Conservation (phyloP, 2,329 filamentous ascomycete species). For the Colletotrichum phormii region DNA sequence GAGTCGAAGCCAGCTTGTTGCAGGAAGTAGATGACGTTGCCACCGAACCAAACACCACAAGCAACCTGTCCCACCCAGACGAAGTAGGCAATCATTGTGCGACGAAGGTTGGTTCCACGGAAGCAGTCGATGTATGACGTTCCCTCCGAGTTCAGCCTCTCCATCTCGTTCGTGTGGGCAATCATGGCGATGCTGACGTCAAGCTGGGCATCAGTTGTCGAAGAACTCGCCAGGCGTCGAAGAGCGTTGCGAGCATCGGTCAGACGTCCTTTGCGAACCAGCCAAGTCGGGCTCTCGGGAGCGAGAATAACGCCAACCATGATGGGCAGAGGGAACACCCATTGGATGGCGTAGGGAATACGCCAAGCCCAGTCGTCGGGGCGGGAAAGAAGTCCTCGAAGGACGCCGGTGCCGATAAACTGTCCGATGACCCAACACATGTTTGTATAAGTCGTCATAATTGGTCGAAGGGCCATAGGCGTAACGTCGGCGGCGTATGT, state of each 20-base stretch:
- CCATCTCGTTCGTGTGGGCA: constrained; percentile 38
- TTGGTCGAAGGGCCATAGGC: constrained; percentile 46
- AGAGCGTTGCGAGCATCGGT: neutral
- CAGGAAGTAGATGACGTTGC: neutral
- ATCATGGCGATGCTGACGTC: constrained; percentile 41
- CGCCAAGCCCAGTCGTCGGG: constrained; percentile 50
- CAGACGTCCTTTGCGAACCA: neutral
- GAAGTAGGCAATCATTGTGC: constrained; percentile 29
- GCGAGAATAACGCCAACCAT: neutral
- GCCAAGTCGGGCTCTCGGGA: neutral
- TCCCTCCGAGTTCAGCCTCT: neutral
- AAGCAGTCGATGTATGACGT: constrained; percentile 24
- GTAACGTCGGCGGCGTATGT: constrained; percentile 49
- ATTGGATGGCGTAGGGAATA: constrained; percentile 55
- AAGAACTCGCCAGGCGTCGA: neutral
- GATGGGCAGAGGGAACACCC: constrained; percentile 48
- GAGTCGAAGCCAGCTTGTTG: neutral
- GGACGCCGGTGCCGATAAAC: constrained; percentile 49
- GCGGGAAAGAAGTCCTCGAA: constrained; percentile 46
- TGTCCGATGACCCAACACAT: constrained; percentile 57
- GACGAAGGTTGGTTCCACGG: constrained; percentile 39
- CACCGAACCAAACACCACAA: neutral
- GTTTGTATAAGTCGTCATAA: constrained; percentile 51
- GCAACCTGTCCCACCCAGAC: neutral
- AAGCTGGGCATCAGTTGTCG: neutral